Percentiles rank a stretch among this genome's conserved stretches.
Evolutionary conservation across 208 protist species (phyloP).

Genomic region (Trypanosoma congolense): DNA sequence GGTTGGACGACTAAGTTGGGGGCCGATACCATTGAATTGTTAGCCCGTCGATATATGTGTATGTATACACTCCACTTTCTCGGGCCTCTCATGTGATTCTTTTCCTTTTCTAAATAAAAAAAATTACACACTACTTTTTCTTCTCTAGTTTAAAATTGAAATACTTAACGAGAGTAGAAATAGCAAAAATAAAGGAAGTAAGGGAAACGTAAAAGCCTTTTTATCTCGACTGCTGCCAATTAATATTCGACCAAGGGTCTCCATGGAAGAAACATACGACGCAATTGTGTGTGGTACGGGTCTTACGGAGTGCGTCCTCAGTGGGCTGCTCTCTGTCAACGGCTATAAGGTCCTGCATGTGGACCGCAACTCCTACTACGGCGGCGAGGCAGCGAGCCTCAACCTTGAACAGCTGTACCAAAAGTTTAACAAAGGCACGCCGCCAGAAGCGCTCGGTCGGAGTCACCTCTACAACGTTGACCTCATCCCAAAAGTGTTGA

Average conservation of each 20-base stretch:
- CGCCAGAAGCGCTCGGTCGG: slow-evolving; percentile 77
- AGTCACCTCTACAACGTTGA: slow-evolving; percentile 98
- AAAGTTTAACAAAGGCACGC: slow-evolving; percentile 89
- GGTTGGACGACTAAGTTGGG: no score
- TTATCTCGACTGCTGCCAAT: no score
- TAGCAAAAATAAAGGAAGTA: no score
- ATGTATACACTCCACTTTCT: no score
- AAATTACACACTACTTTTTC: no score
- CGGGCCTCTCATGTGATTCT: no score
- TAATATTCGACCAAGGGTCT: no score
- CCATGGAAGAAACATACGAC: slow-evolving; percentile 92
- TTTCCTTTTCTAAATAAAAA: slow-evolving; percentile 4
- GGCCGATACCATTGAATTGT: no score
- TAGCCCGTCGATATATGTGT: no score
- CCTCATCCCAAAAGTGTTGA: slow-evolving; percentile 99
- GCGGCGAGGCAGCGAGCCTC: slow-evolving; percentile 98
- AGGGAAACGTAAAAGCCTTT: no score
- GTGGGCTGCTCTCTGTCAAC: slow-evolving; percentile 90
- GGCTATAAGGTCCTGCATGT: slow-evolving; percentile 99
- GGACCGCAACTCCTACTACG: slow-evolving; percentile 99
- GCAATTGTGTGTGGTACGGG: slow-evolving; percentile 99
- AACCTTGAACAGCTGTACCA: slow-evolving; percentile 97
- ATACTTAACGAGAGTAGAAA: no score
- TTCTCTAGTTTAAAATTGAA: no score
- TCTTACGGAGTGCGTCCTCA: slow-evolving; percentile 98